Evolutionary conservation across 2,329 filamentous ascomycete species (phyloP).

Genomic region (Fusarium begoniae): DNA sequence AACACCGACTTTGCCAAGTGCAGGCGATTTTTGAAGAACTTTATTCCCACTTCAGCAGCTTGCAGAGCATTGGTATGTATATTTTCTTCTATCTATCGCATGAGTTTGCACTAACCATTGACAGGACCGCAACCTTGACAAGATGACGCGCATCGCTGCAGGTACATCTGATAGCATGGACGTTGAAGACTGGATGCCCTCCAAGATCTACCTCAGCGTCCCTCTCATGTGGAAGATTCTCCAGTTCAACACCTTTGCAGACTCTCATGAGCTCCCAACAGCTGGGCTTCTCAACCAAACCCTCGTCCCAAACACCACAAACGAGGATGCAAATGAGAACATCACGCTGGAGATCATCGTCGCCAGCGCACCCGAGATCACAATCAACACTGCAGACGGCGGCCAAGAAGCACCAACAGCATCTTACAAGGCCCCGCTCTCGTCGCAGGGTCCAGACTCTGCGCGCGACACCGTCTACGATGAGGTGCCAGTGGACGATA

Average conservation of each 20-base stretch:
- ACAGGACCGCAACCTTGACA: conserved; percentile 58
- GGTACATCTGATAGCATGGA: conserved; percentile 57
- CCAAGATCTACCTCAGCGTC: conserved; percentile 61
- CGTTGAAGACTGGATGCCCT: conserved; percentile 61
- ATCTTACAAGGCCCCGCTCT: conserved; percentile 46
- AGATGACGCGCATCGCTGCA: conserved; percentile 59
- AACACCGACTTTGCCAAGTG: conserved; percentile 63
- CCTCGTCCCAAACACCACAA: conserved; percentile 45
- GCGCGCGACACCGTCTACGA: conserved; percentile 40
- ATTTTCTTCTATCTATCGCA: conserved; percentile 12
- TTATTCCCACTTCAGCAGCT: conserved; percentile 57
- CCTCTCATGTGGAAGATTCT: conserved; percentile 63
- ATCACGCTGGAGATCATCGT: conserved; percentile 59
- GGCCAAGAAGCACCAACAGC: conserved; percentile 58
- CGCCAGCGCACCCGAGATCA: conserved; percentile 61
- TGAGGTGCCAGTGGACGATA: conserved; percentile 48
- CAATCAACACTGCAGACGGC: conserved; percentile 60
- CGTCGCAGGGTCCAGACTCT: conserved; percentile 35
- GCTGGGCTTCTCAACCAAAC: conserved; percentile 55
- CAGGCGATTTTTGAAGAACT: conserved; percentile 58
- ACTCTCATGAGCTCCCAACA: conserved; percentile 47
- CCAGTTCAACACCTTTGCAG: conserved; percentile 55
- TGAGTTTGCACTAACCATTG: conserved; percentile 5
- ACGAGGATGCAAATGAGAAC: conserved; percentile 48
- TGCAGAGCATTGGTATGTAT: conserved; percentile 56